Evolutionary conservation across 2,329 filamentous ascomycete species (phyloP).

Genomic region (Parafenestella ontariensis): DNA sequence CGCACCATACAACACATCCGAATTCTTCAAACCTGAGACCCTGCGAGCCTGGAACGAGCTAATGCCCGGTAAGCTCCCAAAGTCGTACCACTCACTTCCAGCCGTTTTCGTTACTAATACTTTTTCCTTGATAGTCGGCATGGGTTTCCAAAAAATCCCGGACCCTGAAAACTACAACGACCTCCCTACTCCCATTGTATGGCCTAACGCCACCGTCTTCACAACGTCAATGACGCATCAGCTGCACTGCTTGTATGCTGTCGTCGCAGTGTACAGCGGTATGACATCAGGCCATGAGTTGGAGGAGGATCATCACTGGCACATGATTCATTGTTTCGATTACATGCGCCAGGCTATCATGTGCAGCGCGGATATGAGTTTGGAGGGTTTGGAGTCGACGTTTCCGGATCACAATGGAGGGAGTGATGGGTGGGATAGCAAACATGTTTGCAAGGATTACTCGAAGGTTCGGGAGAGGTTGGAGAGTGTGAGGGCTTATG

Average conservation of each 20-base stretch:
- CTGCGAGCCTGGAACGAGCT: constrained; percentile 45
- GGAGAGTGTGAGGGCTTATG: constrained; percentile 42
- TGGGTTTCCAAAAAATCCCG: constrained; percentile 44
- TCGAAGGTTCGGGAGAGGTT: constrained; percentile 23
- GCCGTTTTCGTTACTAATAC: neutral
- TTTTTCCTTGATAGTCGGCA: constrained; percentile 26
- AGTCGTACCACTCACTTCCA: no score
- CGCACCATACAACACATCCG: constrained; percentile 44
- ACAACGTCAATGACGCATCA: constrained; percentile 47
- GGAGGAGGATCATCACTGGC: constrained; percentile 46
- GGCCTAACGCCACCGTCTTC: constrained; percentile 44
- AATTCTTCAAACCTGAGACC: constrained; percentile 44
- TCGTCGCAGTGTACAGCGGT: constrained; percentile 41
- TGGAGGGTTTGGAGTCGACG: constrained; percentile 44
- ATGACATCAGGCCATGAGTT: constrained; percentile 32
- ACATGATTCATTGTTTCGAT: constrained; percentile 49
- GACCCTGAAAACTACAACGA: constrained; percentile 39
- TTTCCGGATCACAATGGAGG: constrained; percentile 47
- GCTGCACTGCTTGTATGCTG: constrained; percentile 44
- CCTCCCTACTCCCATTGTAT: constrained; percentile 42
- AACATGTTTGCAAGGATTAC: constrained; percentile 36
- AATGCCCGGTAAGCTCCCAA: constrained; percentile 27
- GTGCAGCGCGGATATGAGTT: constrained; percentile 40
- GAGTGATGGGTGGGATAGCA: constrained; percentile 47
- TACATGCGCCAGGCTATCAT: constrained; percentile 47